Base-by-base conservation (phyloP, 73 alveolate genomes). In the Uronychia binucleata region DNA sequence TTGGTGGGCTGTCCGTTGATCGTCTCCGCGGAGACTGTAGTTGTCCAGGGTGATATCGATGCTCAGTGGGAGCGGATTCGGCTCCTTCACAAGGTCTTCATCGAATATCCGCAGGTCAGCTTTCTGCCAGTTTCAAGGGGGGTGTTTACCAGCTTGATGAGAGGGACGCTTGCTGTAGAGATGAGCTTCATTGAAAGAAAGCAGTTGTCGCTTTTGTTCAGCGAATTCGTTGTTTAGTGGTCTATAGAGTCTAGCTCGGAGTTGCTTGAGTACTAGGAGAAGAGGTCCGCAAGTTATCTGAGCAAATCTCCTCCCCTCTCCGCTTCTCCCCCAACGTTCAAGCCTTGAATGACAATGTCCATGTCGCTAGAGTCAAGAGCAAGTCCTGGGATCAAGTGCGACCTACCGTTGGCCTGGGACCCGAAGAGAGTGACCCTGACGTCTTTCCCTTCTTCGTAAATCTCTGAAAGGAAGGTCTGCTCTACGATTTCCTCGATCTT, bases 281-380 rank as follows among this genome's bases (percentile, higher is more conserved):
- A 19, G 67, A 11, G 67, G 19, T 46, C 67, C n/a, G 67, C 19
- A 46, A 46, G 67, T 46, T 46, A 19, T 46, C 67, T 46, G n/a
- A 46, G 19, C n/a, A 11, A 46, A 19, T 46, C 67, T 11, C 5
- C 19, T 46, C n/a, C 67, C 67, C 19, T 46, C 19, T 46, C 67
- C 5, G 67, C 19, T 5, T 46, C 67, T 58, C 88, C 59, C 0
- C 29, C 81, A 26, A 81, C 27, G 30, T 28, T 58, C 28, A 81
- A 75, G 0, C 92, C 92, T 75, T 86, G 83, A 31, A 95, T 91
- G 59, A 91, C 96, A 26, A 95, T 78, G 80, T 95, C 98, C 94
- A 95, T 95, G 86, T 95, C 98, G 30, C 96, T 87, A 0, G 96
- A 90, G 33, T 93, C 98, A 26, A 95, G 91, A 86, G 96, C 96